Percentiles rank a stretch among this genome's conserved stretches.
phyloP scores from a whole-genome alignment of 768 basidiomycete genomes.

The Tylopilus felleus region DNA sequence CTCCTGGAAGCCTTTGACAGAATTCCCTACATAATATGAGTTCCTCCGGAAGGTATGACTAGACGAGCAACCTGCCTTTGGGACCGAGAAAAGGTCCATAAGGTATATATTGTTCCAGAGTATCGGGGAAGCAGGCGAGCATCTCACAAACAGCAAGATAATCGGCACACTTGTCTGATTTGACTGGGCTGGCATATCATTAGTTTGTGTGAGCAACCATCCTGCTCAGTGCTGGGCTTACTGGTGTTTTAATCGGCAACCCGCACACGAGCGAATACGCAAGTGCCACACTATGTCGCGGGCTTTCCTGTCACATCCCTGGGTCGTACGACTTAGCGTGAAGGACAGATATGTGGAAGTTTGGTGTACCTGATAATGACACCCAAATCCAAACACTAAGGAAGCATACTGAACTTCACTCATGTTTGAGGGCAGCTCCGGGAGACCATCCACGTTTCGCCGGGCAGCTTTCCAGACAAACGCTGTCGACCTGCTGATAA shows the following conservation, averaged over 20 bases:
- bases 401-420: slow-evolving; percentile 49
- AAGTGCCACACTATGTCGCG: slow-evolving; percentile 32
- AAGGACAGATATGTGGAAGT: background rate
- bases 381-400: slow-evolving; percentile 46
- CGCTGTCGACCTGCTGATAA: slow-evolving; percentile 32
- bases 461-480: slow-evolving; percentile 35
- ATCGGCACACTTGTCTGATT: slow-evolving; percentile 8
- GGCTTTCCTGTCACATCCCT: slow-evolving; percentile 27
- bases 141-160: slow-evolving; percentile 5
- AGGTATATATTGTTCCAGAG: slow-evolving; percentile 24
- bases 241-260: slow-evolving; percentile 26
- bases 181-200: slow-evolving; percentile 17
- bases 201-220: background rate
- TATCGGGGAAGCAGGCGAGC: slow-evolving; percentile 3
- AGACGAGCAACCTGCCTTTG: slow-evolving; percentile 17
- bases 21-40: slow-evolving; percentile 16
- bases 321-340: background rate
- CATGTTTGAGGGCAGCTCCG: slow-evolving; percentile 45
- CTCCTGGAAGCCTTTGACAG: slow-evolving; percentile 23
- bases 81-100: slow-evolving; percentile 24
- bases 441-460: slow-evolving; percentile 37
- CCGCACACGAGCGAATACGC: slow-evolving; percentile 31
- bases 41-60: background rate
- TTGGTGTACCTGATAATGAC: slow-evolving; percentile 34
- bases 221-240: slow-evolving; percentile 13